Evolutionary conservation across 2,329 filamentous ascomycete species (phyloP), one percentile per base, ranked within the genome.

Genomic region (Rutstroemia sp.): DNA sequence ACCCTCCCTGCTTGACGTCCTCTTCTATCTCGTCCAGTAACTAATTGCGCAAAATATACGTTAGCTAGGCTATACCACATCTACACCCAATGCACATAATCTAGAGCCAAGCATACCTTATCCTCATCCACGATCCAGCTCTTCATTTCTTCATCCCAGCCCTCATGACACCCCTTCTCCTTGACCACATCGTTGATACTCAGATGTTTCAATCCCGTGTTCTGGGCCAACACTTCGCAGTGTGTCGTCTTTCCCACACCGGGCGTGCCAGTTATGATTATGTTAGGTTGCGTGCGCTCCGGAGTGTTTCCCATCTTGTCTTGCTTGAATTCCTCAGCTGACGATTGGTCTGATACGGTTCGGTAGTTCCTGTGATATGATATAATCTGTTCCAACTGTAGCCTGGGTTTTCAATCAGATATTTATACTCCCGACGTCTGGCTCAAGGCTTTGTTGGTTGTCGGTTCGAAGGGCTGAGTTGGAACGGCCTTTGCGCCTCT

Each of bases 101-200:
- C 42, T 6, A 51, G 25, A 14, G 21, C 12, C 3, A 14, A 38
- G 66, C 73, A 59, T 68, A 91, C 90, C 80, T 95, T 95, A 70
- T 99, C 94, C 72, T 99, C 94, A 69, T 99, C 92, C 16, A 99
- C 92, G 57, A 97, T 88, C 84, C 88, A 95, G 66, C 87, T 91
- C 70, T 90, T 83, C 54, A 86, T 85, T 71, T 92, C 87, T 45
- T 95, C 87, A 64, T 95, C 90, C 74, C 83, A 95, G 23, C 88
- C 88, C 68, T 96, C 91, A 67, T 94, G 88, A 68, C 92, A 96
- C 58, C 80, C 83, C 63, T 86, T 82, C 61, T 95, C 89, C 73
- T 96, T 96, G 60, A 95, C 92, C 41, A 97, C 78, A 65, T 95
- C 83, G 72, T 97, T 99, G 67, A 99, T 83, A 9, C 87, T 87